Evolutionary conservation across 805 yeast genomes (phyloP).

Genomic region (Pichia scutulata): DNA sequence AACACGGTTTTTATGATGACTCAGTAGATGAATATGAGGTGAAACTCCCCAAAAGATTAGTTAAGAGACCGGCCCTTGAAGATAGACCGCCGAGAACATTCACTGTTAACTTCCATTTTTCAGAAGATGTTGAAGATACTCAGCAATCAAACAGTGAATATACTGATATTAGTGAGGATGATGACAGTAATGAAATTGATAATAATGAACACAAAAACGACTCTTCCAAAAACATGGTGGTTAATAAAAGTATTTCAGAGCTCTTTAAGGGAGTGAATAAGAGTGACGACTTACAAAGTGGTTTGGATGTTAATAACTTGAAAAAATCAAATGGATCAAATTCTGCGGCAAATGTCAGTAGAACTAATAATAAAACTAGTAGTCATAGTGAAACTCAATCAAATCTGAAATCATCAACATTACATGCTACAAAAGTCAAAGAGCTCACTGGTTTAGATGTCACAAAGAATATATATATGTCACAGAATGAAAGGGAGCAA

Average conservation of each 20-base stretch:
- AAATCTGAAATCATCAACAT: not conserved
- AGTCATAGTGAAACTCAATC: not conserved
- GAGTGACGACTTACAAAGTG: not conserved
- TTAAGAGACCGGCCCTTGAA: conserved; percentile 17
- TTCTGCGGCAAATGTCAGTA: not conserved
- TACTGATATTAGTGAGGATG: not conserved
- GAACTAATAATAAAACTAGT: too few species aligned
- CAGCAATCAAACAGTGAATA: conserved; percentile 1
- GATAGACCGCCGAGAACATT: conserved; percentile 30
- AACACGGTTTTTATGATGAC: too few species aligned
- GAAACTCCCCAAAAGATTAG: conserved; percentile 19
- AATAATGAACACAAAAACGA: not conserved
- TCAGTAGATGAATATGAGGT: conserved; percentile 3
- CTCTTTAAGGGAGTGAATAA: not conserved
- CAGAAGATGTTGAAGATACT: conserved; percentile 9
- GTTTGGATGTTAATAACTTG: not conserved
- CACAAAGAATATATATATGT: conserved; percentile 5
- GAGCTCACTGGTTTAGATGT: conserved; percentile 16
- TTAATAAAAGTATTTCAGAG: too few species aligned
- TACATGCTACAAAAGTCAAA: conserved; percentile 7
- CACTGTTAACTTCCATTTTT: conserved; percentile 22
- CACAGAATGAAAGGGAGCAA: conserved; percentile 12
- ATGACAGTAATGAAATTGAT: not conserved
- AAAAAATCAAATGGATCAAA: not conserved
- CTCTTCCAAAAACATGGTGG: not conserved